Base-by-base conservation (phyloP, 192 early-diverging fungal genomes). In the Phlyctochytrium planicorne region DNA sequence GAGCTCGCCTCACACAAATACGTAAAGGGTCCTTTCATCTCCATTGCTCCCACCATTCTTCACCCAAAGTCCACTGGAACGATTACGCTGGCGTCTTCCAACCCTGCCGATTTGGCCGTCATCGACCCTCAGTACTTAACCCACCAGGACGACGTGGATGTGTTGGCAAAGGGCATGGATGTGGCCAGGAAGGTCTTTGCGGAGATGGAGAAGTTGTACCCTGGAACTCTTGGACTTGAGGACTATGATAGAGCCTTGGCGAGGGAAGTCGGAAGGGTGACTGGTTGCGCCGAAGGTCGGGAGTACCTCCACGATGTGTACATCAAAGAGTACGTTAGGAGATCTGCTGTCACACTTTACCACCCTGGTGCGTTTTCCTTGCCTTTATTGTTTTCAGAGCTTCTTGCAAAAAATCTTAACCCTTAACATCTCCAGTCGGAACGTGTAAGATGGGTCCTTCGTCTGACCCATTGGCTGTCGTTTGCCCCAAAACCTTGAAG, bases 381-480 rank as follows among this genome's bases (percentile, higher is more conserved):
- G n/a, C n/a, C n/a, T n/a, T n/a, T n/a, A n/a, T n/a, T n/a, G n/a
- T n/a, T n/a, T n/a, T n/a, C n/a, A n/a, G n/a, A n/a, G n/a, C n/a
- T n/a, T n/a, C n/a, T n/a, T n/a, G n/a, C n/a, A n/a, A n/a, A n/a
- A n/a, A n/a, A n/a, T n/a, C n/a, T n/a, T n/a, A n/a, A n/a, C n/a
- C n/a, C n/a, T n/a, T n/a, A n/a, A n/a, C n/a, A n/a, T n/a, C n/a
- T n/a, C n/a, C n/a, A n/a, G 35, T 33, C 0, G 56, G 65, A 25
- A 72, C 70, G 20, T 69, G 66, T 25, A 47, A 35, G 23, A 72
- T 72, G 66, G 66, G 67, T 23, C 33, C 40, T n/a, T 30, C 3
- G 0, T 27, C 3, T 2, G 40, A 47, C 27, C n/a, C 16, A 20
- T 24, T 56, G 12, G 53, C 50, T 3, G 65, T 68, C 14, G 62